Evolutionary conservation across 2,329 filamentous ascomycete species (phyloP), one percentile per base, ranked within the genome.

Genomic region (Diplodia sapinea): DNA sequence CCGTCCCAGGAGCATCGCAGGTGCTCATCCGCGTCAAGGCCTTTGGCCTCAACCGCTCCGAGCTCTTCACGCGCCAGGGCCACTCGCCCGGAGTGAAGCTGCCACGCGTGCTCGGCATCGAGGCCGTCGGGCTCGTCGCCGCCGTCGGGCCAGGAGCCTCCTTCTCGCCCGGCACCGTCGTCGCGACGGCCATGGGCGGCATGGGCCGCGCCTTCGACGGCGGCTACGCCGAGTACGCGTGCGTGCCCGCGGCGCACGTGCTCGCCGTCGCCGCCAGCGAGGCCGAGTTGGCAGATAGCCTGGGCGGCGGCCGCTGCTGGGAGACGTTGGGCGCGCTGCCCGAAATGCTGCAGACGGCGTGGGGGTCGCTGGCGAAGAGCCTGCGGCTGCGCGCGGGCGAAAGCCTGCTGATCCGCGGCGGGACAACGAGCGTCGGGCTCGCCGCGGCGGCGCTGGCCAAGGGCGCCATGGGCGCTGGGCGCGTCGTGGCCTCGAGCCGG

Each of bases 241-340:
- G 77, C 68, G 82, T 83, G 6, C 78, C 81, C 0, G 79, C 74
- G 1, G 70, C 67, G 63, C 87, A 89, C 73, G 96, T 94, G 91
- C 85, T 96, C 43, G 83, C 96, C 47, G 89, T 89, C 79, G 96
- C 96, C 81, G 93, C 93, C 0, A 80, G 79, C 4, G 85, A 88
- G 74, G 70, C 68, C 7, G 70, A 56, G 52, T 9, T 55, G 52
- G 29, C 9, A 15, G 29, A 54, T 13, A 20, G 17, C 43, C 61
- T 69, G 65, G 68, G 65, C 17, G 33, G 9, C 70, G 83, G 5
- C 26, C 71, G 73, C 0, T 47, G 43, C n/a, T 84, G 82, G 82
- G 75, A 79, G 33, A 72, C 77, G 2, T 69, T 85, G 1, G 83
- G 81, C 5, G 82, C 83, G 0, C 73, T 83, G 64, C 82, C 82